A percentile compares a stretch with the other conserved stretches of the same genome.
These are phyloP conservation scores for Pichia pseudocactophila DNA, from an alignment of 805 yeast genomes.

Conservation along the genomic window DNA sequence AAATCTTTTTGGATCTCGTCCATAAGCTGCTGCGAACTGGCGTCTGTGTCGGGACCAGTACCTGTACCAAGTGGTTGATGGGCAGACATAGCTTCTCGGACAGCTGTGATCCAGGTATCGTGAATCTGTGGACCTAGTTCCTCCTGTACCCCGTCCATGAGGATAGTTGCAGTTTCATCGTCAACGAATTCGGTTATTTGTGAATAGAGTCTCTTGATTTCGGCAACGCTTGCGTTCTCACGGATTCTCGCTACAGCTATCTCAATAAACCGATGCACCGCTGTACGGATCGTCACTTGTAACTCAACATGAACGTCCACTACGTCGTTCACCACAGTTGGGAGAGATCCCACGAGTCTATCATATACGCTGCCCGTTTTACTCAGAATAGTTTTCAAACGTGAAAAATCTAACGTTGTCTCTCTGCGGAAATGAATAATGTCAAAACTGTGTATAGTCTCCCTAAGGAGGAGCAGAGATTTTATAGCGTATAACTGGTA, in stretches of 20 bases:
- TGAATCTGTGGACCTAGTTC: conserved; percentile 51
- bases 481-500: conserved; percentile 60
- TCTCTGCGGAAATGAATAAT: conserved; percentile 69
- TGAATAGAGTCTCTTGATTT: conserved; percentile 39
- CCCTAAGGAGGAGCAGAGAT: conserved; percentile 61
- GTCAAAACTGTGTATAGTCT: conserved; percentile 66
- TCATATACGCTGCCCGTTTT: conserved; percentile 16
- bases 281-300: conserved; percentile 59
- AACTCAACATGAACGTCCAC: conserved; percentile 69
- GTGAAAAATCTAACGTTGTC: conserved; percentile 72
- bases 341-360: conserved; percentile 48
- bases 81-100: conserved; percentile 22
- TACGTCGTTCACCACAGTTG: conserved; percentile 73
- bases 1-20: conserved; percentile 4
- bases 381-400: conserved; percentile 38
- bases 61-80: neutral
- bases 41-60: neutral
- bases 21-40: neutral
- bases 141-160: conserved; percentile 61
- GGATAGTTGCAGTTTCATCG: conserved; percentile 36
- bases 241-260: conserved; percentile 34
- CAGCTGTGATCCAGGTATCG: conserved; percentile 33
- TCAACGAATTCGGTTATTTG: conserved; percentile 55
- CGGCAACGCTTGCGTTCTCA: neutral
- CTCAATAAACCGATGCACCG: conserved; percentile 62